Percentiles rank a stretch among this genome's conserved stretches.
These are phyloP conservation scores for Metrosideros polymorpha DNA, from an alignment of 441 rosid species.

Conservation along the genomic window DNA sequence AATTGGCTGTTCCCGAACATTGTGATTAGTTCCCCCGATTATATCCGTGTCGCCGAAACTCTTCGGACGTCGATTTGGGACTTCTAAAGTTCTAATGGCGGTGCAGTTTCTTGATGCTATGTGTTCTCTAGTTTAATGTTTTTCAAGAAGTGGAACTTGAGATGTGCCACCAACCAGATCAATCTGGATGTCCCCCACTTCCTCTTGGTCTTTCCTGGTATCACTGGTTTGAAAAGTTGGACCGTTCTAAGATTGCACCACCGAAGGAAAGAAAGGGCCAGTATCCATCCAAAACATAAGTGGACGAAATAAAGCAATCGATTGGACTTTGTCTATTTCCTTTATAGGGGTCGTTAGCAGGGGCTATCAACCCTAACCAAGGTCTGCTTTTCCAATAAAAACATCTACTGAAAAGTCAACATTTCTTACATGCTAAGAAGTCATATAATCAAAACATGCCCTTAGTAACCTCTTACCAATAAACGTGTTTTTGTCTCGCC, in stretches of 20 bases:
- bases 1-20: neutral
- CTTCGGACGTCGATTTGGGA: neutral
- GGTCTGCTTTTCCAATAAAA: neutral
- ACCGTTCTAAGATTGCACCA: neutral
- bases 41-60: neutral
- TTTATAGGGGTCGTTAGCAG: neutral
- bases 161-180: neutral
- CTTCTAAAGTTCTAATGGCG: neutral
- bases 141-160: neutral
- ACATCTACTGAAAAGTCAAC: neutral
- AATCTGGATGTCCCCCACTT: neutral
- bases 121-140: neutral
- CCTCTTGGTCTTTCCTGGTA: neutral
- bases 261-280: neutral
- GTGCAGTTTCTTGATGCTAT: neutral
- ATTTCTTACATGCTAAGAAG: neutral
- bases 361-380: neutral
- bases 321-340: neutral
- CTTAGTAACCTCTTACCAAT: too few relatives aligned
- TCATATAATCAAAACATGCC: too few relatives aligned
- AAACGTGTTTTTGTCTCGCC: too few relatives aligned
- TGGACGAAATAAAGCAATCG: neutral
- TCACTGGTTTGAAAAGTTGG: neutral
- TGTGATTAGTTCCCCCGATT: neutral
- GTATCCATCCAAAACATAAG: neutral